phyloP scores from a whole-genome alignment of 306 rosid species.

The Inga oerstediana region DNA sequence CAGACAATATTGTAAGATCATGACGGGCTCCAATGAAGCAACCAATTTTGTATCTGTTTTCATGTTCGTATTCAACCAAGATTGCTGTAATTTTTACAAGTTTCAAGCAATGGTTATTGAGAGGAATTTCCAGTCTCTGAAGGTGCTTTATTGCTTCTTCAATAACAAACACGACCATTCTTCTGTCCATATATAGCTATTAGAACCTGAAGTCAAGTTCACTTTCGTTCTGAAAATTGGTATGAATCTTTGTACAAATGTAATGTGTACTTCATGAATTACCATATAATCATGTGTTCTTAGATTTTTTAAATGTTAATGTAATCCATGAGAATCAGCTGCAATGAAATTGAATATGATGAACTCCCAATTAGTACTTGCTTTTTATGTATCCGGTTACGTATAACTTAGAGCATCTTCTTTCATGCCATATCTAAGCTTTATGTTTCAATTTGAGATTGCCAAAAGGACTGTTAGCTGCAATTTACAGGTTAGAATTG shows the following conservation, averaged over 20 bases:
- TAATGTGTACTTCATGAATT: background rate
- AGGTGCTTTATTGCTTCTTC: constrained; percentile 29
- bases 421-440: constrained; percentile 22
- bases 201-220: constrained; percentile 12
- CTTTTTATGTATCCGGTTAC: constrained; percentile 12
- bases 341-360: background rate
- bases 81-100: constrained; percentile 37
- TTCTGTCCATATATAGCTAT: constrained; percentile 2
- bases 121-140: constrained; percentile 25
- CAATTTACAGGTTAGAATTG: background rate
- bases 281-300: background rate
- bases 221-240: constrained; percentile 8
- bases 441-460: constrained; percentile 1
- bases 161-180: background rate
- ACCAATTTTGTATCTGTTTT: constrained; percentile 48
- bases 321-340: background rate
- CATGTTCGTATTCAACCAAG: constrained; percentile 36
- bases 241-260: constrained; percentile 5
- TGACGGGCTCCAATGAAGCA: constrained; percentile 35
- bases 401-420: background rate
- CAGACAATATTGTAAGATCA: constrained; percentile 61
- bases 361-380: background rate
- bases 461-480: background rate
- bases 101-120: constrained; percentile 35
- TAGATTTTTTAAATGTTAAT: background rate